Base-by-base conservation (phyloP, 164 flowering plant species). In the Nelumbo lutea region DNA sequence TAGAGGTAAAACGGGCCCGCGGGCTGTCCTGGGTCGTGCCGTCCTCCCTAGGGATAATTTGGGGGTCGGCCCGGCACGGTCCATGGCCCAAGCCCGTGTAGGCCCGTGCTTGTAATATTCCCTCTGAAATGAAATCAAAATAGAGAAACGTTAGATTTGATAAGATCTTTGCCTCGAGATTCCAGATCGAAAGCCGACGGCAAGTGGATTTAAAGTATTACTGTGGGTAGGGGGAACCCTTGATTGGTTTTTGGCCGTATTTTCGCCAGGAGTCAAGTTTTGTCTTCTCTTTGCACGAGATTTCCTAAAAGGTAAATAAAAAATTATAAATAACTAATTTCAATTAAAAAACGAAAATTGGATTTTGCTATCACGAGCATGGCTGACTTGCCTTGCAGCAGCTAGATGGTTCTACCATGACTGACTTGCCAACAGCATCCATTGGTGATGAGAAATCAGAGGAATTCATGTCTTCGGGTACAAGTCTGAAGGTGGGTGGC, bases 211-310 rank as follows among this genome's bases (percentile, higher is more conserved):
- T 27, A 27, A 27, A 27, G 27, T 27, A 27, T 27, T 27, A 27
- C 27, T 27, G 27, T 27, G 27, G 27, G 27, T 27, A 27, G 27
- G 27, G 27, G 27, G 27, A 27, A 27, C 27, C 27, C 27, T 90
- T 90, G 82, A 90, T 90, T 51, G 96, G 96, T 64, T 90, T 90
- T 51, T 90, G 96, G 5, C 96, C 96, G 77, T 90, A 90, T 68
- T 90, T 90, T 58, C 94, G 84, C 96, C 96, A 90, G 0, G 96
- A 90, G 73, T 27, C 27, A 27, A 85, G 76, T 57, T 87, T 87
- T 1, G 85, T 79, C 15, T 79, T 53, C 75, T 84, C 90, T 87
- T 90, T 55, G 79, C 78, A n/a, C 88, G 82, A 61, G 84, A 77
- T 73, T 89, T 90, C 78, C 96, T 90, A 90, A 52, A 69, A 59